Conservation (phyloP, 2,329 filamentous ascomycete genomes). For the Colletotrichum sp. region DNA sequence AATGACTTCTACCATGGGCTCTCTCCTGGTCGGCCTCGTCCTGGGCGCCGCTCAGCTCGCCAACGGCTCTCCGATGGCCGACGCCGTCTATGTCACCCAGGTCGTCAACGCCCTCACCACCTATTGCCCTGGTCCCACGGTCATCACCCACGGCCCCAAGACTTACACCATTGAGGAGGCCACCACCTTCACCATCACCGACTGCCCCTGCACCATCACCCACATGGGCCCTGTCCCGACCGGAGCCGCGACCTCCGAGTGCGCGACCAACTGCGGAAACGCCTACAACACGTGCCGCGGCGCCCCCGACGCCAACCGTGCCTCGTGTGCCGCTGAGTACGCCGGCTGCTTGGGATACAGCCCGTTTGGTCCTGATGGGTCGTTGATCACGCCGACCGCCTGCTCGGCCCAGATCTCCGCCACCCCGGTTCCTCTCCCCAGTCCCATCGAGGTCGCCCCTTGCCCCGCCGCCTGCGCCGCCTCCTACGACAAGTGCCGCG, state of each 20-base stretch:
- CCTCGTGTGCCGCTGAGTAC: not conserved
- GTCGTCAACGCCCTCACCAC: conserved; percentile 42
- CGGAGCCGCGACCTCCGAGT: not conserved
- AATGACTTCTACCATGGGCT: not conserved
- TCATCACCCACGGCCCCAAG: conserved; percentile 34
- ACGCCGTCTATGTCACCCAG: conserved; percentile 27
- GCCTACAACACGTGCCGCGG: not conserved
- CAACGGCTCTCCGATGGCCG: not conserved
- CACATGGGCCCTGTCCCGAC: not conserved
- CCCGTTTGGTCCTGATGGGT: not conserved
- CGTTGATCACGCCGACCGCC: not conserved
- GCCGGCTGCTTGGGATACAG: not conserved
- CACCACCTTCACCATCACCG: conserved; percentile 58
- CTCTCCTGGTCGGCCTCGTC: not conserved
- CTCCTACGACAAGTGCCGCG: not conserved
- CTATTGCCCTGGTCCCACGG: conserved; percentile 52
- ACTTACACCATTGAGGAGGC: conserved; percentile 60
- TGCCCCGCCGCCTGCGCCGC: not conserved
- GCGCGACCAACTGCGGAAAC: not conserved
- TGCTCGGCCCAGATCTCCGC: not conserved
- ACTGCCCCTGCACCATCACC: conserved; percentile 55
- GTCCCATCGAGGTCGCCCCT: not conserved
- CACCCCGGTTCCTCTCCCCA: not conserved
- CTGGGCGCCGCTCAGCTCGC: not conserved
- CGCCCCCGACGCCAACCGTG: not conserved